phyloP scores from a whole-genome alignment of 2,329 filamentous ascomycete genomes.

The Colletotrichum liriopes region DNA sequence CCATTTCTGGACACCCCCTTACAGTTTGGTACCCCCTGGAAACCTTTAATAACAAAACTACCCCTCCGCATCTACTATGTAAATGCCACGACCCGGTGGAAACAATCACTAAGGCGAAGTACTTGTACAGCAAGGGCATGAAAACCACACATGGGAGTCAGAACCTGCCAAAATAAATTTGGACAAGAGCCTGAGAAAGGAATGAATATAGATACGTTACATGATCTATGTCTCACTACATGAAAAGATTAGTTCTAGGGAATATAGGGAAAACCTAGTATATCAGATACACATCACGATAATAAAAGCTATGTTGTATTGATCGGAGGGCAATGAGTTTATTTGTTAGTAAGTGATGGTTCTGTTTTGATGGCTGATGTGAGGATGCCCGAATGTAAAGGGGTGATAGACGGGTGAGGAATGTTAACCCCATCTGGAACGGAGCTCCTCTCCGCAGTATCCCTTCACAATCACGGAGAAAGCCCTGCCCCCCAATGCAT shows the following conservation, averaged over 20 bases:
- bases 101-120: neutral
- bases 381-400: neutral
- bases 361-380: too few species aligned
- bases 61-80: neutral
- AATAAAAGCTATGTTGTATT: neutral
- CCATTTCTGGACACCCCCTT: neutral
- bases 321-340: neutral
- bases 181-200: too few species aligned
- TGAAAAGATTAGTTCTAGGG: neutral
- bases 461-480: neutral
- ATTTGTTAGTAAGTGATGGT: neutral
- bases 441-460: neutral
- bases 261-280: neutral
- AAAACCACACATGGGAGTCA: neutral
- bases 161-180: neutral
- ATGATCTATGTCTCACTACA: neutral
- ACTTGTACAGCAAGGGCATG: neutral
- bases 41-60: neutral
- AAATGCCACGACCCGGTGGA: neutral
- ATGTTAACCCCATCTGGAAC: neutral
- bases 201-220: neutral
- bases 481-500: neutral
- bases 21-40: neutral
- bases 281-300: too few species aligned
- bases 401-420: neutral